phyloP scores from a whole-genome alignment of 208 protist genomes.

The Acanthamoeba castellanii region DNA sequence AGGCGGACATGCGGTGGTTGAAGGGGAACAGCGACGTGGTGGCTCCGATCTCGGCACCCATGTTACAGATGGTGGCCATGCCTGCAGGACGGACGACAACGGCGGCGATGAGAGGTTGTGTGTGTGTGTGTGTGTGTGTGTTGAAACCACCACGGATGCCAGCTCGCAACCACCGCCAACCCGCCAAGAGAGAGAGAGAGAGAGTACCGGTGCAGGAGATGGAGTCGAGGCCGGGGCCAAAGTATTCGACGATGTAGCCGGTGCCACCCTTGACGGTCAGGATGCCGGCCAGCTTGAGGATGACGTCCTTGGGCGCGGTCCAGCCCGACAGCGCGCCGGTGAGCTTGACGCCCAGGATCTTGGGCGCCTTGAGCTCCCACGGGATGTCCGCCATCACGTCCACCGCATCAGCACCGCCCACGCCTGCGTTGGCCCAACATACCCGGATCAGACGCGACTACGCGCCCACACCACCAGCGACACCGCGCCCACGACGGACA shows the following conservation, averaged over 20 bases:
- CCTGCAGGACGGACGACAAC: conserved; percentile 21
- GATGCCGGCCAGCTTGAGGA: conserved; percentile 92
- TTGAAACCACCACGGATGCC: too few species aligned
- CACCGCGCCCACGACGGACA: too few species aligned
- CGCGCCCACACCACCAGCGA: too few species aligned
- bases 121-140: too few species aligned
- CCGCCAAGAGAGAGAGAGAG: too few species aligned
- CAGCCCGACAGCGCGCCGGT: conserved; percentile 88
- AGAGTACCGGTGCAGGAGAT: conserved; percentile 89
- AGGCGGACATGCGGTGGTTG: conserved; percentile 85
- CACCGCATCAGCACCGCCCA: conserved; percentile 93
- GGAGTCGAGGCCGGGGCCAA: conserved; percentile 90
- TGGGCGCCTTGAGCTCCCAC: conserved; percentile 92
- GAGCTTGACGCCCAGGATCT: conserved; percentile 93
- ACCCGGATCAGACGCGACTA: neutral
- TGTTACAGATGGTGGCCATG: conserved; percentile 94
- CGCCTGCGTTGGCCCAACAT: conserved; percentile 72
- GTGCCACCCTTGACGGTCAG: conserved; percentile 91
- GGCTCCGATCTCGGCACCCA: conserved; percentile 94
- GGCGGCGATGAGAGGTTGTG: too few species aligned
- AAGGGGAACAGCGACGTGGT: conserved; percentile 94
- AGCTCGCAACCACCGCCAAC: too few species aligned
- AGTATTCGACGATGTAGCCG: conserved; percentile 93
- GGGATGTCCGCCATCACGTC: conserved; percentile 93
- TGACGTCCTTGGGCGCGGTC: conserved; percentile 92